These are phyloP conservation scores for Fusarium albidum DNA, from an alignment of 2,329 filamentous ascomycete species.

Conservation along the genomic window DNA sequence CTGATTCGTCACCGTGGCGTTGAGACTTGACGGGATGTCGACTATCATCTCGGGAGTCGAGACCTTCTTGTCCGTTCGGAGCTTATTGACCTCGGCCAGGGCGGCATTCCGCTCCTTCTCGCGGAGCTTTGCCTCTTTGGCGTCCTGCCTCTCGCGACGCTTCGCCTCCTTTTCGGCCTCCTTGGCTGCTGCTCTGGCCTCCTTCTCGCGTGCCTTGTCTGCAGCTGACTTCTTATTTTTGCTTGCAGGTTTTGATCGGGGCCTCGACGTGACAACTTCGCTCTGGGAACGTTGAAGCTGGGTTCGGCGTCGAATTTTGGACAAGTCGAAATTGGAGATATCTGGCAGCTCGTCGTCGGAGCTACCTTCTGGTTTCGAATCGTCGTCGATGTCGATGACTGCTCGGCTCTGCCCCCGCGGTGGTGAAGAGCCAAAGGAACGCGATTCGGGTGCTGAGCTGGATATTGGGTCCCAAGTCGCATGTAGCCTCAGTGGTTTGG, in stretches of 20 bases:
- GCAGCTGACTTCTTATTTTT: slow-evolving; percentile 45
- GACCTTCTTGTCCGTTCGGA: slow-evolving; percentile 76
- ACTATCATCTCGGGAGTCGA: slow-evolving; percentile 82
- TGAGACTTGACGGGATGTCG: slow-evolving; percentile 68
- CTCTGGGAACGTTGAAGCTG: slow-evolving; percentile 44
- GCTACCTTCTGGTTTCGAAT: slow-evolving; percentile 40
- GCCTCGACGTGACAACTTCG: slow-evolving; percentile 37
- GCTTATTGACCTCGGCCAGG: slow-evolving; percentile 76
- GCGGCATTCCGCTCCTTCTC: slow-evolving; percentile 73
- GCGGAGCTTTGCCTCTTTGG: slow-evolving; percentile 67
- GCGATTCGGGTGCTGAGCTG: slow-evolving; percentile 57
- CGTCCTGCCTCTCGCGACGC: slow-evolving; percentile 63
- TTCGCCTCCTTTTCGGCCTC: slow-evolving; percentile 65
- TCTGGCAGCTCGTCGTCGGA: slow-evolving; percentile 61
- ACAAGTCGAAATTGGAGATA: slow-evolving; percentile 50
- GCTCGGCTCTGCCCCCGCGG: slow-evolving; percentile 16
- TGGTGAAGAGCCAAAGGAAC: slow-evolving; percentile 30
- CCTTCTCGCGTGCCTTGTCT: slow-evolving; percentile 51
- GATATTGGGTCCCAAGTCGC: slow-evolving; percentile 60
- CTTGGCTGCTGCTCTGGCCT: slow-evolving; percentile 56
- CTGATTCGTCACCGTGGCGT: slow-evolving; percentile 54
- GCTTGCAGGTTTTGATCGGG: slow-evolving; percentile 26
- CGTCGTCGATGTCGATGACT: slow-evolving; percentile 50
- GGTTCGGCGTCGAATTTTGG: slow-evolving; percentile 37
- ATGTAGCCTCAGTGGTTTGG: slow-evolving; percentile 15